Percentiles rank a stretch among this genome's conserved stretches.
phyloP scores from a whole-genome alignment of 768 basidiomycete species.

The Suillus luteus region DNA sequence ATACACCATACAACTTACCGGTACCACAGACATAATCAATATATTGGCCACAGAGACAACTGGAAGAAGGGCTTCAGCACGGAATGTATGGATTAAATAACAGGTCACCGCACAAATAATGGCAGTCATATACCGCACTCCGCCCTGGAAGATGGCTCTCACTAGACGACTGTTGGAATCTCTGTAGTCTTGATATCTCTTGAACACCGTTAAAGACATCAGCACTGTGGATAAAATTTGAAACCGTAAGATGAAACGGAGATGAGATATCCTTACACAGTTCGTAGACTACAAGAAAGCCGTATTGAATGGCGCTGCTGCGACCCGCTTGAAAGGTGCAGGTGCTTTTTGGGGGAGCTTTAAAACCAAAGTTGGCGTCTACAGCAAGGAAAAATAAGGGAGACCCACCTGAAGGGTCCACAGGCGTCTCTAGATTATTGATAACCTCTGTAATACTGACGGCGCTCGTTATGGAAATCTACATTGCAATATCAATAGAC shows the following conservation, averaged over 20 bases:
- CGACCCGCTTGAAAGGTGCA: constrained; percentile 7
- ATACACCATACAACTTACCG: background rate
- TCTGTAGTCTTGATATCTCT: constrained; percentile 1
- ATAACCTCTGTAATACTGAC: background rate
- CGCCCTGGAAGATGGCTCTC: background rate
- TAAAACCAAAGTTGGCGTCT: background rate
- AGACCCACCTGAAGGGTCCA: background rate
- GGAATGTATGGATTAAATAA: background rate
- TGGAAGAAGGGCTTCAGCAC: background rate
- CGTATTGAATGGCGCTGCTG: background rate
- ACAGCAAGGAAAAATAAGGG: background rate
- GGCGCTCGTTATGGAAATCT: background rate
- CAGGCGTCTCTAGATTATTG: too few relatives aligned
- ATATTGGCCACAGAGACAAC: background rate
- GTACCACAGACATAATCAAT: background rate
- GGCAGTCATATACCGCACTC: background rate
- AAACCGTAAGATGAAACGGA: background rate
- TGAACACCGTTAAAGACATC: constrained; percentile 2
- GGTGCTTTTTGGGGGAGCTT: background rate
- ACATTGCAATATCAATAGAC: background rate
- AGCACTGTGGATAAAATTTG: background rate
- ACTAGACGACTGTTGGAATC: background rate
- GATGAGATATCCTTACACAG: background rate
- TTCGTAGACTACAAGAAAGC: background rate
- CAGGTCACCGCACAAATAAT: background rate